phyloP scores from a whole-genome alignment of 2,329 filamentous ascomycete genomes.

The Pezicula neosporulosa region DNA sequence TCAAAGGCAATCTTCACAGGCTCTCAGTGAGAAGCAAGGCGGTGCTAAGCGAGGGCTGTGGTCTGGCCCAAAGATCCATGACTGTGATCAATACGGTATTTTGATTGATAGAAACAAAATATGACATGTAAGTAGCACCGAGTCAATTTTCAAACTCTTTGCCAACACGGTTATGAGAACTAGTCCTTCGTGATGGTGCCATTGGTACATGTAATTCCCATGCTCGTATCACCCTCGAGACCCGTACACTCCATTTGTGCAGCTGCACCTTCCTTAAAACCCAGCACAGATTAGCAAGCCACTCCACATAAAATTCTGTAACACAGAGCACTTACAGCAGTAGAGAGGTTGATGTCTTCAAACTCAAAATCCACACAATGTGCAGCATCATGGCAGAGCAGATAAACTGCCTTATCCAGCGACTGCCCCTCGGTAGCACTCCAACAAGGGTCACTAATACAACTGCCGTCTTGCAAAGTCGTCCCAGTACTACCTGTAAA shows the following conservation, averaged over 20 bases:
- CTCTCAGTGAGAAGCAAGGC: too few relatives aligned
- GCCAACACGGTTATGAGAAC: too few relatives aligned
- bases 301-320: background rate
- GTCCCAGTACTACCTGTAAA: conserved; percentile 10
- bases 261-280: conserved; percentile 9
- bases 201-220: conserved; percentile 21
- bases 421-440: conserved; percentile 12
- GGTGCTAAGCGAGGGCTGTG: too few relatives aligned
- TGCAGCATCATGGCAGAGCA: conserved; percentile 12
- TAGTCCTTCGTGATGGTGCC: conserved; percentile 4
- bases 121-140: too few relatives aligned
- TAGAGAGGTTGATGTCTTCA: conserved; percentile 11
- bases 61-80: too few relatives aligned
- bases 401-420: conserved; percentile 12
- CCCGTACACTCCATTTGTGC: conserved; percentile 20
- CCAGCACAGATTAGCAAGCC: background rate
- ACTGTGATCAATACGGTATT: too few relatives aligned
- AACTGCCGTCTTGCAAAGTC: conserved; percentile 14
- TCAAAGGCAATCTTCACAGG: too few relatives aligned
- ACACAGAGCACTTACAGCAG: conserved; percentile 10
- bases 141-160: too few relatives aligned
- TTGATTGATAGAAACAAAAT: too few relatives aligned
- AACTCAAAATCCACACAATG: conserved; percentile 19
- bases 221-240: conserved; percentile 13
- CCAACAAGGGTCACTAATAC: conserved; percentile 21